Base-by-base conservation (phyloP, 2,329 filamentous ascomycete species). In the Orbilia blumenaviensis region DNA sequence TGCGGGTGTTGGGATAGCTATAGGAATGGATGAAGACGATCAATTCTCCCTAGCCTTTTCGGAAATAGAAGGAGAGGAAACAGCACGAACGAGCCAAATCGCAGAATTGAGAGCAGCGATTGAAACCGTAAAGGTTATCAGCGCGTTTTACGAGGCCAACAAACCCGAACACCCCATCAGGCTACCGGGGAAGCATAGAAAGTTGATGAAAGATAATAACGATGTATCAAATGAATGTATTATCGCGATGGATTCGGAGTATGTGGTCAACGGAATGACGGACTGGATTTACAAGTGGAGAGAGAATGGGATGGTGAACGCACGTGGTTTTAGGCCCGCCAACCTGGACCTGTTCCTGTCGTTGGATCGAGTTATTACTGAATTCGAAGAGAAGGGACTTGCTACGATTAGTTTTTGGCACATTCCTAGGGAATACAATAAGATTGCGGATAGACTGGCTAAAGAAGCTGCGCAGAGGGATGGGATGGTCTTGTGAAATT, bases 191-290 rank as follows among this genome's bases (percentile, higher is more conserved):
- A n/a, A n/a, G n/a, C n/a, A n/a, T n/a, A n/a, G n/a, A n/a, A n/a
- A n/a, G n/a, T n/a, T n/a, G n/a, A n/a, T n/a, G n/a, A n/a, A n/a
- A n/a, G n/a, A n/a, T n/a, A n/a, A n/a, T n/a, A n/a, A n/a, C n/a
- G n/a, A n/a, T n/a, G n/a, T n/a, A n/a, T n/a, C n/a, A n/a, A n/a
- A n/a, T n/a, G n/a, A n/a, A 2, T 67, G 52, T 41, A 48, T 68
- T 18, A 60, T 68, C 41, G 52, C 52, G 1, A 68, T 68, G 64
- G 50, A 60, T 60, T 68, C 64, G 18, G 52, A 48, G 21, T 60
- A 68, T 41, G 64, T 60, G 18, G 52, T 68, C 9, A 50, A 50
- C 1, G 64, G 64, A 3, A 60, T 68, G 8, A 50, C 52, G 9
- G 29, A 34, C 5, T 50, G 64, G 64, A 23, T 68, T 18, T 29